Conservation (phyloP, 768 basidiomycete genomes). For the Mycena rebaudengoi region DNA sequence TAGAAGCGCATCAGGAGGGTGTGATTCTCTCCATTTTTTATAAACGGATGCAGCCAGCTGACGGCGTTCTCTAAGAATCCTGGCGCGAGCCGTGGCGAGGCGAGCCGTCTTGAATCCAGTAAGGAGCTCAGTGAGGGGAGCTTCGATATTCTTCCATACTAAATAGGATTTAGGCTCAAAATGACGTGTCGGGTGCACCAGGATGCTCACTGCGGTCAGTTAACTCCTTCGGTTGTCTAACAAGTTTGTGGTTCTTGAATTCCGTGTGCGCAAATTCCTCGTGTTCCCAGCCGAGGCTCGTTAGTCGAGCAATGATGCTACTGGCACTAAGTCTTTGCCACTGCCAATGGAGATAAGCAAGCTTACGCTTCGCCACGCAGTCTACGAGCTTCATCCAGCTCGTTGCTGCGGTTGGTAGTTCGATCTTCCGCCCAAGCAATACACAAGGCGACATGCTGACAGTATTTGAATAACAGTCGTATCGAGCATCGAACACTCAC, state of each 20-base stretch:
- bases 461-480: neutral
- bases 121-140: constrained; percentile 12
- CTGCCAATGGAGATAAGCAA: neutral
- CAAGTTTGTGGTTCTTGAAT: constrained; percentile 6
- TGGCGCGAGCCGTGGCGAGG: neutral
- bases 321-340: neutral
- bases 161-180: too few species aligned
- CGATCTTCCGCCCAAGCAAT: constrained; percentile 3
- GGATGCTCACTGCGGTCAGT: constrained; percentile 16
- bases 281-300: constrained; percentile 17
- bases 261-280: neutral
- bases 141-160: constrained; percentile 23
- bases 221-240: constrained; percentile 16
- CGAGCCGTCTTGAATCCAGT: constrained; percentile 1
- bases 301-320: constrained; percentile 14
- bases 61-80: constrained; percentile 2
- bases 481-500: too few species aligned
- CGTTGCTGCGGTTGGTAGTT: neutral
- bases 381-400: constrained; percentile 12
- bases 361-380: constrained; percentile 12
- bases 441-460: constrained; percentile 2
- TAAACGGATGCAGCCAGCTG: constrained; percentile 4
- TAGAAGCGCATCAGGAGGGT: neutral
- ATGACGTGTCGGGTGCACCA: too few species aligned
- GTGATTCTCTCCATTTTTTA: neutral